Evolutionary conservation across 73 alveolate genomes (phyloP), one percentile per base, ranked within the genome.

Genomic region (Paraurostyla sp.): DNA sequence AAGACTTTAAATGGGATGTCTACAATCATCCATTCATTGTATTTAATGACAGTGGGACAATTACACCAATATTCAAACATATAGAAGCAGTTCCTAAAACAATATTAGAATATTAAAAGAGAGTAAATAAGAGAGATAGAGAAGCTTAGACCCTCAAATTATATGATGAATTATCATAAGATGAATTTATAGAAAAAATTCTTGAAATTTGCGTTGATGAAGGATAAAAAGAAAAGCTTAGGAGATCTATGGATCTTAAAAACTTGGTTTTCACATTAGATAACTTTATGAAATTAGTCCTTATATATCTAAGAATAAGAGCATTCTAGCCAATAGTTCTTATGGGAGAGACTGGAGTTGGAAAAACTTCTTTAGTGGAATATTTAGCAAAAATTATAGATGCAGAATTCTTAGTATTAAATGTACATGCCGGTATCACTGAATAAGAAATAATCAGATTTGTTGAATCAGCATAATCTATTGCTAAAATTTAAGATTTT

Each of bases 271-370:
- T 51, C 29, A 78, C 89, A 2, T 20, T 51, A 15, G 89, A 78
- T 35, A 78, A 49, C n/a, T 43, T 78, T 38, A 49, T 78, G 89
- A 78, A 78, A 27, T 54, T 78, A 54, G 76, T 54, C 4, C 50
- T 78, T 3, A 78, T 94, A 27, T 87, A 87, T 63, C 75, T 94
- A 35, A 94, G 91, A 90, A 65, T 87, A 15, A 89, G 90, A 81
- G 84, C 95, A 49, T 88, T 71, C 45, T 76, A 86, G 68, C 98
- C 98, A 41, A 86, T 95, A 33, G 80, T 95, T 49, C 65, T 95
- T 40, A 92, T 92, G 96, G 98, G 98, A 48, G 98, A 92, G 51
- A 89, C 97, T 25, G 98, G 98, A 50, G 89, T 85, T 40, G 98
- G 98, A 45, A 94, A 94, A 90, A 94, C 98, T 0, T 80, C 87